Conservation (phyloP, 345 rosid species). For the Heritiera littoralis region DNA sequence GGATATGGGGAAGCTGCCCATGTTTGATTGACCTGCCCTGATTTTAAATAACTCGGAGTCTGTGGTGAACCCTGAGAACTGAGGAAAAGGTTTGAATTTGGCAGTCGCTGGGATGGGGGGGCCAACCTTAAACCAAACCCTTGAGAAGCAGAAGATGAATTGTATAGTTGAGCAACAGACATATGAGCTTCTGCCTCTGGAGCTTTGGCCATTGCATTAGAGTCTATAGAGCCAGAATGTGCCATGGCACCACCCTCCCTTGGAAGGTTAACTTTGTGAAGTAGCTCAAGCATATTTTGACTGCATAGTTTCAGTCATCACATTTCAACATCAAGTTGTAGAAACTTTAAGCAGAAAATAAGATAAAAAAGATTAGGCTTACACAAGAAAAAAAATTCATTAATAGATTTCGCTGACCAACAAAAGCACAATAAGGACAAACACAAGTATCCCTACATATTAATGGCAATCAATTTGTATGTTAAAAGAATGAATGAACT, state of each 20-base stretch:
- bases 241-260: conserved; percentile 26
- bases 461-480: neutral
- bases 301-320: conserved; percentile 26
- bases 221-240: conserved; percentile 23
- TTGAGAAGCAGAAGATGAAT: conserved; percentile 42
- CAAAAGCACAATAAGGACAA: neutral
- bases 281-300: conserved; percentile 43
- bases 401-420: neutral
- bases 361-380: neutral
- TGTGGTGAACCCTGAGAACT: conserved; percentile 33
- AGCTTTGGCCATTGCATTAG: conserved; percentile 21
- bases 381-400: neutral
- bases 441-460: neutral
- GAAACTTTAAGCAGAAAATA: neutral
- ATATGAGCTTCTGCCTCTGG: conserved; percentile 23
- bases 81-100: conserved; percentile 25
- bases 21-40: conserved; percentile 23
- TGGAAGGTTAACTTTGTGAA: conserved; percentile 39
- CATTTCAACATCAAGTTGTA: neutral
- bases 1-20: conserved; percentile 36
- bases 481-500: neutral
- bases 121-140: conserved; percentile 53
- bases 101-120: conserved; percentile 44
- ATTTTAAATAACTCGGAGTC: conserved; percentile 17
- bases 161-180: conserved; percentile 23